Base-by-base conservation (phyloP, 306 rosid species). In the Hippophae gyantsensis region DNA sequence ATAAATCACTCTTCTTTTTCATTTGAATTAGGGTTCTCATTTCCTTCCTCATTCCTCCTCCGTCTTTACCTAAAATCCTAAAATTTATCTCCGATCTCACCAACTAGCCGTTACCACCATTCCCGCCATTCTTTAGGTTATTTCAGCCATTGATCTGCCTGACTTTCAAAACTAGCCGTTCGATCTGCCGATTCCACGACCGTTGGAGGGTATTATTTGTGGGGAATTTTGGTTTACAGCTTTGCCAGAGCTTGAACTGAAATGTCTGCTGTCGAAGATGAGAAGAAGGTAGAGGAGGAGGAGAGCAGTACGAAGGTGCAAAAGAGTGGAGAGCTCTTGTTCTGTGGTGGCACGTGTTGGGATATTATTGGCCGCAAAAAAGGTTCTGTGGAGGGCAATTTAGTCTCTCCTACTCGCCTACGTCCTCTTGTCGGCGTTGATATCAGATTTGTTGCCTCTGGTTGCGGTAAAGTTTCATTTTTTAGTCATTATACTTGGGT, bases 331-430 rank as follows among this genome's bases (percentile, higher is more conserved):
- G 99, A 92, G 74, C 86, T 92, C 40, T 71, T 92, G 84, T 88
- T 85, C 78, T 92, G 99, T 55, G 99, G 99, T 26, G 99, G 76
- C 54, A 85, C 99, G 58, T 67, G 72, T 57, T 92, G 99, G 99
- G 96, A 92, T 67, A 68, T 70, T 14, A 38, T 92, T 69, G 96
- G 95, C 62, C 86, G 96, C 14, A 76, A 78, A 8, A 92, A 73
- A n/a, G 99, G 96, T 11, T 6, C 86, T 27, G 70, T 66, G 13
- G 95, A 88, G 23, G 85, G 90, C 23, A 92, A 88, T 75, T 61
- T 92, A 67, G 74, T 83, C 66, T 88, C 96, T 57, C 96, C 99
- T 12, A 64, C 96, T 14, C 81, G 96, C 55, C 93, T 88, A 49
- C 95, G 96, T 38, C 99, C 99, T 41, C 96, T 88, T 46, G 74